Evolutionary conservation across 441 rosid species (phyloP).

Genomic region (Syzygium malaccense): DNA sequence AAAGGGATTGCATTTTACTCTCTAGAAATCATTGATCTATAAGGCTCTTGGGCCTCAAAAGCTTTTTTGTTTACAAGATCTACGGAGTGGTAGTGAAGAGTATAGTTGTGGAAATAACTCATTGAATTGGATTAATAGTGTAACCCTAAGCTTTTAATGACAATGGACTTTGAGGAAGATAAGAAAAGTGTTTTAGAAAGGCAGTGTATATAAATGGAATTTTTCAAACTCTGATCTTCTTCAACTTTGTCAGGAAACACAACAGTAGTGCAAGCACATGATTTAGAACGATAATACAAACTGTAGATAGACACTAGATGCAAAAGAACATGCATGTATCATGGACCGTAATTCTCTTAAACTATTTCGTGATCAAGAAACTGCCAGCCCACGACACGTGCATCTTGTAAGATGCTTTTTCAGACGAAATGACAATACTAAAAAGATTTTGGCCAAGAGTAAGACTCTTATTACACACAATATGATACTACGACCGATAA

Average conservation of each 20-base stretch:
- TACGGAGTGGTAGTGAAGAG: rapidly evolving
- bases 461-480: not conserved
- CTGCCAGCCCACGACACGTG: too few species aligned
- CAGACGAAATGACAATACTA: not conserved
- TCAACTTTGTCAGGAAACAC: too few species aligned
- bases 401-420: not conserved
- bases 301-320: too few species aligned
- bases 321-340: too few species aligned
- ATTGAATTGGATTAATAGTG: not conserved
- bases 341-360: too few species aligned
- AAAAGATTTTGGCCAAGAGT: not conserved
- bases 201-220: too few species aligned
- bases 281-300: too few species aligned
- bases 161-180: not conserved
- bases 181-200: not conserved
- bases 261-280: too few species aligned
- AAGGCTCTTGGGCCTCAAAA: not conserved
- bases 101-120: not conserved
- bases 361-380: too few species aligned
- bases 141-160: not conserved
- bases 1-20: not conserved
- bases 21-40: not conserved
- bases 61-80: not conserved
- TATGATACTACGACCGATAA: not conserved
- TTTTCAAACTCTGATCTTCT: too few species aligned